A percentile compares a stretch with the other conserved stretches of the same genome.
Conservation (phyloP, 495 filamentous ascomycete genomes). For the Chaetomium fimeti region DNA sequence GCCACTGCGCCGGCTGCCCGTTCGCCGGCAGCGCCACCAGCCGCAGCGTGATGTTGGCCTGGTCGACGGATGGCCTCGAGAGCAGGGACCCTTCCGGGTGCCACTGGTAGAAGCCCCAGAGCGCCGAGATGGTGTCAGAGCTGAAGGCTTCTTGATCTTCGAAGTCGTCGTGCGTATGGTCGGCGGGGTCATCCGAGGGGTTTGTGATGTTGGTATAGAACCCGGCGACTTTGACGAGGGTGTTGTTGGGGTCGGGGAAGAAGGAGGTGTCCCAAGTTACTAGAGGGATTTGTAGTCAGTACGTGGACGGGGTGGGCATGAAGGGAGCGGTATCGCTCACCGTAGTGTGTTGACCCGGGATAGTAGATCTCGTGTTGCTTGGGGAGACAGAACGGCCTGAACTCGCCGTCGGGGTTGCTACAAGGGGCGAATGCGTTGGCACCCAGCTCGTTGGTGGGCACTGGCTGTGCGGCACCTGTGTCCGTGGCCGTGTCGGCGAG, state of each 20-base stretch:
- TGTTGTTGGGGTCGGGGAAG: constrained; percentile 40
- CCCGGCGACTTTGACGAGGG: constrained; percentile 33
- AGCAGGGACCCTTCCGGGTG: constrained; percentile 33
- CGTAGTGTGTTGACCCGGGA: constrained; percentile 40
- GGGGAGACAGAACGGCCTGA: constrained; percentile 45
- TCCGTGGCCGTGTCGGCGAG: constrained; percentile 25
- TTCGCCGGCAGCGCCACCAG: constrained; percentile 34
- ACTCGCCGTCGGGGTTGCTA: constrained; percentile 39
- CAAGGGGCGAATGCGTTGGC: constrained; percentile 40
- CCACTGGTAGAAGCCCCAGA: constrained; percentile 46
- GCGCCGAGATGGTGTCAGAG: constrained; percentile 34
- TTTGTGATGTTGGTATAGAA: constrained; percentile 31
- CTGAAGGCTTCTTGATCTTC: constrained; percentile 35
- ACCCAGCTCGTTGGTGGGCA: constrained; percentile 31
- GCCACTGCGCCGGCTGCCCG: constrained; percentile 24
- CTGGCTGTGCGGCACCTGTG: constrained; percentile 30
- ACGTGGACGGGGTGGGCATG: background rate
- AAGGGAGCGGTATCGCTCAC: constrained; percentile 30
- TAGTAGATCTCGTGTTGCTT: constrained; percentile 34
- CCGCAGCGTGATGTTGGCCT: constrained; percentile 44
- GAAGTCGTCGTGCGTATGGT: background rate
- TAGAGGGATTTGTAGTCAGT: constrained; percentile 16
- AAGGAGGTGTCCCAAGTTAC: constrained; percentile 49
- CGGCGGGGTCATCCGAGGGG: background rate
- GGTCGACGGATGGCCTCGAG: constrained; percentile 21